Conservation (phyloP, 345 rosid species). For the Carallia brachiata region DNA sequence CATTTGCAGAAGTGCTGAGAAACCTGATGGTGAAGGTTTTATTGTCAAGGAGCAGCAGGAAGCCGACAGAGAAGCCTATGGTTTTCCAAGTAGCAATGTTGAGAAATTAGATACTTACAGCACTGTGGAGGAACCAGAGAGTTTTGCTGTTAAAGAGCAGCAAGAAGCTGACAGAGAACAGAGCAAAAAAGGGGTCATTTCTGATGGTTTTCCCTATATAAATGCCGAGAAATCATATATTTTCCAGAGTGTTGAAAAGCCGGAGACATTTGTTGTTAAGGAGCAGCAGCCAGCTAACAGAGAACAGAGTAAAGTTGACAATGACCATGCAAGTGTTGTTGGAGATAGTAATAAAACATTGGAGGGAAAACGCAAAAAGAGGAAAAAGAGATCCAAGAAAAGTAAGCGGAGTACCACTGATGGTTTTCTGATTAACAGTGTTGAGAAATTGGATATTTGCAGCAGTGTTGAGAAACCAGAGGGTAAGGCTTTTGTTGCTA, state of each 20-base stretch:
- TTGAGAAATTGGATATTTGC: conserved; percentile 8
- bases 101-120: background rate
- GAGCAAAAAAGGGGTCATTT: background rate
- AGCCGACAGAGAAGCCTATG: background rate
- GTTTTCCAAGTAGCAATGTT: too few species aligned
- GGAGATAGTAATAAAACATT: conserved; percentile 2
- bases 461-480: background rate
- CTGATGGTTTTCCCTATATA: too few species aligned
- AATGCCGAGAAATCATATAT: background rate
- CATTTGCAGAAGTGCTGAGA: too few species aligned
- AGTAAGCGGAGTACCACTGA: background rate
- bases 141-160: background rate
- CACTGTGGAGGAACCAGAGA: background rate
- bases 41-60: background rate
- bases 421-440: background rate
- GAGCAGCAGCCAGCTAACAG: background rate
- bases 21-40: too few species aligned
- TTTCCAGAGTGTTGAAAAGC: background rate
- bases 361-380: conserved; percentile 3
- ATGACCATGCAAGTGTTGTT: background rate
- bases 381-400: background rate
- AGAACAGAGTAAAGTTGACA: background rate
- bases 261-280: background rate
- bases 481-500: background rate
- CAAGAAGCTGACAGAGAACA: background rate